Evolutionary conservation across 306 rosid genomes (phyloP), one percentile per base, ranked within the genome.

Genomic region (Ochetophila trinervis): DNA sequence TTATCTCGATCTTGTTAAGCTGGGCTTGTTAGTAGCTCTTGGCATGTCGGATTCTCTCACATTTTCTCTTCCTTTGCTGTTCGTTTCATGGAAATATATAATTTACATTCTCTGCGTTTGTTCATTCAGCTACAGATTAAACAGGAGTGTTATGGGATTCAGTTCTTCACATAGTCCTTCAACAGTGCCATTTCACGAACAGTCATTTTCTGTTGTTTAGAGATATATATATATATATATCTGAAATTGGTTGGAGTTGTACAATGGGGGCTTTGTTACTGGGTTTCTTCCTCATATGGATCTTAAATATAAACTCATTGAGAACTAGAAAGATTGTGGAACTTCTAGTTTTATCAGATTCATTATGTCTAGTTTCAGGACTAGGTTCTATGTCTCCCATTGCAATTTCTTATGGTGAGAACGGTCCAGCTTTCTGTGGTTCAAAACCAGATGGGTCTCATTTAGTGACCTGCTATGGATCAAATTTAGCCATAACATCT

Each of bases 301-400:
- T 74, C 48, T 66, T 82, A 75, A 74, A 75, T 68, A 74, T 78
- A 72, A 72, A 55, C 69, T 68, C 59, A 36, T 72, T 81, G 78
- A 68, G 69, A 72, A 65, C 67, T 63, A 68, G 76, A 30, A 56
- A 75, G 19, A 57, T 82, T 23, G 56, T 70, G 18, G 69, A 63
- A 53, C 35, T 86, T 63, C 57, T 76, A 57, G 67, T 84, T 74
- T 57, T 91, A 24, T 77, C 88, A 68, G 79, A 74, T 58, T 66
- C 83, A 42, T 76, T 82, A 69, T 48, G 60, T 48, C 63, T 65
- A 49, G 89, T 81, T 59, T 83, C 82, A 20, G 86, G 96, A 73
- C 76, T 92, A 65, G 98, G 98, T 44, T 89, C 98, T 72, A 87
- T 92, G 96, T 84, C 98, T 75, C 78, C 91, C 76, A 69, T 84